phyloP scores from a whole-genome alignment of 202 grass and related monocot genomes.

The Digitaria exilis region DNA sequence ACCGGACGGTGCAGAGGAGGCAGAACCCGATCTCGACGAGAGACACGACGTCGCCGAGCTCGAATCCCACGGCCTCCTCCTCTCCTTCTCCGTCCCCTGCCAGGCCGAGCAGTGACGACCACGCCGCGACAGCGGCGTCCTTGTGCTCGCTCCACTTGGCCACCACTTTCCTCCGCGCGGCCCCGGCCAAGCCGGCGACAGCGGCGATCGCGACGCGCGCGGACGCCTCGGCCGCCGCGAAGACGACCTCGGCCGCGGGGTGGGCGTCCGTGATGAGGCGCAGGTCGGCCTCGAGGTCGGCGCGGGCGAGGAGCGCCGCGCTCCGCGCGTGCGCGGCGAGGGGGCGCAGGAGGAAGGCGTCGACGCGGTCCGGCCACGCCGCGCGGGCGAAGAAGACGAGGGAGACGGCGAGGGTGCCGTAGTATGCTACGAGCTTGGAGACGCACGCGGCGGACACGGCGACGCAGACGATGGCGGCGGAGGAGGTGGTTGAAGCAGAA shows the following conservation, averaged over 20 bases:
- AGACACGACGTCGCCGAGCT: neutral
- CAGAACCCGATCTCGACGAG: neutral
- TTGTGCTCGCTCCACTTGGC: neutral
- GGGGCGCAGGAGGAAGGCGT: neutral
- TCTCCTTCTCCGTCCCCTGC: neutral
- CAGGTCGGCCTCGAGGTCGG: neutral
- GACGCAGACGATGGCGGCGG: neutral
- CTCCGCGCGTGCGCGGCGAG: neutral
- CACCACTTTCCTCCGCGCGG: neutral
- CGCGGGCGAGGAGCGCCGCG: neutral
- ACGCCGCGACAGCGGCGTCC: neutral
- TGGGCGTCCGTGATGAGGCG: neutral
- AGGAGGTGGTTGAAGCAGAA: neutral
- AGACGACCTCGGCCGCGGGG: neutral
- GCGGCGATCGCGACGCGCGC: neutral
- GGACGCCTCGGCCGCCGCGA: neutral
- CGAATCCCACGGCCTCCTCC: neutral
- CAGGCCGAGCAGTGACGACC: constrained; percentile 6
- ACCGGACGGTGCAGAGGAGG: constrained; percentile 5
- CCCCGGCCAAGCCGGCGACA: neutral
- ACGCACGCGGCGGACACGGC: neutral
- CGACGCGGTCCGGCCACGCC: constrained; percentile 9
- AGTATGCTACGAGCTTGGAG: neutral
- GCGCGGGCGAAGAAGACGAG: neutral
- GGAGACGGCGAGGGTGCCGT: constrained; percentile 1